phyloP scores from a whole-genome alignment of 352 stramenopile species.

The Aphanomyces euteiches region DNA sequence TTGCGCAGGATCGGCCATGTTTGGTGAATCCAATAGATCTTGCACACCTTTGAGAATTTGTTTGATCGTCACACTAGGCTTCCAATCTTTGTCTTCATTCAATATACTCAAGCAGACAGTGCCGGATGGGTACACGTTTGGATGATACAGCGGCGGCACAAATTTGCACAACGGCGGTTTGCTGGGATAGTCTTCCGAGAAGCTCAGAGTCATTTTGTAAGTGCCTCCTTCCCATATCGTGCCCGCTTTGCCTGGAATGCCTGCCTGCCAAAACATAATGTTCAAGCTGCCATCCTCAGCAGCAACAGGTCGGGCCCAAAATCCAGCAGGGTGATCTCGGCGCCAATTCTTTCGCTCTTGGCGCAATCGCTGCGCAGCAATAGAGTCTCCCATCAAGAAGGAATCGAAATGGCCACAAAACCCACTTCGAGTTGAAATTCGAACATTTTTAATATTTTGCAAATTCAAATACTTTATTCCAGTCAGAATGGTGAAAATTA shows the following conservation, averaged over 20 bases:
- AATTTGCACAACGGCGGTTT: slow-evolving; percentile 99
- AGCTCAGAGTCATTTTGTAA: slow-evolving; percentile 96
- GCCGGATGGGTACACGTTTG: slow-evolving; percentile 95
- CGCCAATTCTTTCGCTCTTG: slow-evolving; percentile 94
- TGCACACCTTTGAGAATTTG: slow-evolving; percentile 98
- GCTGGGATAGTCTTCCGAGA: slow-evolving; percentile 96
- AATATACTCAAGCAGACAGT: slow-evolving; percentile 98
- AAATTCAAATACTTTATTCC: no score
- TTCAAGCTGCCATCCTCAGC: slow-evolving; percentile 94
- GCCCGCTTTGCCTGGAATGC: slow-evolving; percentile 93
- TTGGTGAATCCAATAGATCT: slow-evolving; percentile 82
- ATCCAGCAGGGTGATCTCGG: slow-evolving; percentile 93
- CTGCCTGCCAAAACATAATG: slow-evolving; percentile 96
- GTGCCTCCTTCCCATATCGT: slow-evolving; percentile 97
- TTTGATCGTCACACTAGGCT: slow-evolving; percentile 95
- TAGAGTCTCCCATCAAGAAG: slow-evolving; percentile 61
- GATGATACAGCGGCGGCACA: slow-evolving; percentile 95
- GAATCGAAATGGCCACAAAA: slow-evolving; percentile 11
- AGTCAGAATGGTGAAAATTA: neutral
- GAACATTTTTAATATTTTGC: slow-evolving; percentile 9
- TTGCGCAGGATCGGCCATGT: slow-evolving; percentile 85
- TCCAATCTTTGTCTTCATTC: slow-evolving; percentile 99
- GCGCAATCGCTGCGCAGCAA: slow-evolving; percentile 84
- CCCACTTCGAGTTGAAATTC: slow-evolving; percentile 4
- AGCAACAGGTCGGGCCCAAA: slow-evolving; percentile 92